These are phyloP conservation scores for Colletotrichum phormii DNA, from an alignment of 2,329 filamentous ascomycete species.

Conservation along the genomic window DNA sequence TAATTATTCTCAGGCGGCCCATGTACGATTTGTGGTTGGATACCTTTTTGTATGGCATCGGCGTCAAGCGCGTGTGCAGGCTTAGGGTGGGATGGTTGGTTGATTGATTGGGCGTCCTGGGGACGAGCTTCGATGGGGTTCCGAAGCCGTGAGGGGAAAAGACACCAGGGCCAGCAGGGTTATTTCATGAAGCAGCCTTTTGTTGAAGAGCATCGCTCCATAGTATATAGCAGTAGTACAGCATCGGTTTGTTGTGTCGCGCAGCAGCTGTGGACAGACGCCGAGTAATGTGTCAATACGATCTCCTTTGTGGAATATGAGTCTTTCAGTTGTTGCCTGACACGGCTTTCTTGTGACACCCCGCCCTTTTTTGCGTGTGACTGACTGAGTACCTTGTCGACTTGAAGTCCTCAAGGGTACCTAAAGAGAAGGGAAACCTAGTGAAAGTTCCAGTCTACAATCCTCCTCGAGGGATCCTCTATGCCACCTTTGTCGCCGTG, in stretches of 20 bases:
- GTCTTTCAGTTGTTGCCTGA: neutral
- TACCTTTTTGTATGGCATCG: constrained; percentile 18
- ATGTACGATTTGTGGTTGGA: constrained; percentile 17
- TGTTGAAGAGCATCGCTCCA: neutral
- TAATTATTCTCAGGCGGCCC: constrained; percentile 4
- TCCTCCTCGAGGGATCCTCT: neutral
- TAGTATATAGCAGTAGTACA: constrained; percentile 26
- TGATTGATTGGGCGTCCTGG: neutral
- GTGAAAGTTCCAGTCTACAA: neutral
- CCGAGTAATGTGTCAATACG: constrained; percentile 36
- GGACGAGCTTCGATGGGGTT: constrained; percentile 12
- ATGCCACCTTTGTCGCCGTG: neutral
- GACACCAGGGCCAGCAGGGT: neutral
- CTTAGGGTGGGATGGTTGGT: neutral
- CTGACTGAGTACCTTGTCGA: neutral
- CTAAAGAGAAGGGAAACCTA: neutral
- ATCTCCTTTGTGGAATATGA: constrained; percentile 27
- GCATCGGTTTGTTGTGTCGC: neutral
- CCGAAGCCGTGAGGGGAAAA: constrained; percentile 8
- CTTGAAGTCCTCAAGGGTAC: neutral
- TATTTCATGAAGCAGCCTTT: neutral
- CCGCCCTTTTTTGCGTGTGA: neutral
- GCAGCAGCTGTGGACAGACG: neutral
- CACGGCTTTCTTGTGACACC: neutral
- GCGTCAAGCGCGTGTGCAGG: constrained; percentile 17